Evolutionary conservation across 2,329 filamentous ascomycete species (phyloP), one percentile per base, ranked within the genome.

Genomic region (Scedosporium aurantiacum): DNA sequence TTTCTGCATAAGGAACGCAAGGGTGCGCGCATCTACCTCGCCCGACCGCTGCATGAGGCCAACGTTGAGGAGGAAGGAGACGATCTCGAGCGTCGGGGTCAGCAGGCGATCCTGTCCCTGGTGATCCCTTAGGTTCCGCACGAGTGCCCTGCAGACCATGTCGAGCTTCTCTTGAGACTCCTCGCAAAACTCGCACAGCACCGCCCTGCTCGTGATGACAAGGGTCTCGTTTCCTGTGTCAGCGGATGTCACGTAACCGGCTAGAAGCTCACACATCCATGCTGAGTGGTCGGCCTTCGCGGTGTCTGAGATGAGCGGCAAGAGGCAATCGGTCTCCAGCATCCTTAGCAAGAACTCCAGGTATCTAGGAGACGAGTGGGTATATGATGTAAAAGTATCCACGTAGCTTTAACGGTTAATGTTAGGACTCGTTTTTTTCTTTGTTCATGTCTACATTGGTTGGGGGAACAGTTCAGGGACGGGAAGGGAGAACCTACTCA

Each of bases 181-280:
- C 45, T 74, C 70, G 66, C 81, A 84, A 65, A 82, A 82, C 4
- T 78, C 74, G 2, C 82, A 76, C 0, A 94, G 77, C 0, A 87
- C 88, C 0, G 81, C 78, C 32, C 88, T 82, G 56, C 86, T 87
- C 8, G 84, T 82, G 58, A 88, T 84, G 25, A 92, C 81, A 1
- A 93, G 78, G 41, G 88, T 83, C 68, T 93, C 89, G 62, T 89
- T 89, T 43, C 87, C 88, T n/a, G 86, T 85, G 68, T 90, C 88
- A 7, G 89, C 88, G 1, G 88, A 90, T 6, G 84, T 88, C 12
- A 89, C 82, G 62, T 83, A 82, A 16, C 90, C 90, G 43, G 85
- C 78, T 61, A 91, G 73, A 16, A 92, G 75, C 57, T 77, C 75
- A 0, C 75, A 71, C 68, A 78, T 78, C 78, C 80, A 82, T 1